phyloP scores from a whole-genome alignment of 768 basidiomycete species.

The Nidula microcarpa region DNA sequence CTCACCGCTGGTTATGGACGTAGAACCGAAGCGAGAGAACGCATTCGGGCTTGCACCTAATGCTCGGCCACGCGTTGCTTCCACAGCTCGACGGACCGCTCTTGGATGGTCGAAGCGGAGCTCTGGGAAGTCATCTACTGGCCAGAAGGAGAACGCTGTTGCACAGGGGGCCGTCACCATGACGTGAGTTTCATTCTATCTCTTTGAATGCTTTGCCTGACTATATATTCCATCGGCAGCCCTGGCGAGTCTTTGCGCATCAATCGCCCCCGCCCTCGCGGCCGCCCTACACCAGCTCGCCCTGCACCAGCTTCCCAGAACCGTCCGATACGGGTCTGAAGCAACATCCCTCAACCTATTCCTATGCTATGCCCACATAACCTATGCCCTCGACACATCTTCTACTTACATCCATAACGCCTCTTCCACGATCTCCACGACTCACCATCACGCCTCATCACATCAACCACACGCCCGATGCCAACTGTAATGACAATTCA shows the following conservation, averaged over 20 bases:
- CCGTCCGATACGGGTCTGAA: constrained; percentile 31
- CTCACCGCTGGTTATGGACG: constrained; percentile 34
- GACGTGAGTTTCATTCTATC: constrained; percentile 46
- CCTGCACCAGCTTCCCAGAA: constrained; percentile 32
- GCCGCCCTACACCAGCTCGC: constrained; percentile 43
- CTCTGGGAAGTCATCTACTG: constrained; percentile 44
- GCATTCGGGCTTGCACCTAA: constrained; percentile 27
- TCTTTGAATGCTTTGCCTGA: not conserved
- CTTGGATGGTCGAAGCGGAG: constrained; percentile 67
- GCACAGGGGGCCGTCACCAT: constrained; percentile 37
- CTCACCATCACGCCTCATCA: not conserved
- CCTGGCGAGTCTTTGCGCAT: constrained; percentile 45
- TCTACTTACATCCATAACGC: not conserved
- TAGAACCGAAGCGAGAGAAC: constrained; percentile 34
- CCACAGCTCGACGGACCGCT: constrained; percentile 51
- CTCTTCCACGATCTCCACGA: not conserved
- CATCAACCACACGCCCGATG: not conserved
- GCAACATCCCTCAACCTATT: not conserved
- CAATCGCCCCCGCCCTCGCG: constrained; percentile 47
- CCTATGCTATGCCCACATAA: not conserved
- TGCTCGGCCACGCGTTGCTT: constrained; percentile 50
- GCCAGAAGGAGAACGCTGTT: constrained; percentile 53
- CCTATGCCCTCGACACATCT: not conserved
- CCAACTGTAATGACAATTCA: not conserved
- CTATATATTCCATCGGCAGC: constrained; percentile 17